Evolutionary conservation across 768 basidiomycete species (phyloP), one percentile per base, ranked within the genome.

Genomic region (Pholiota microspora): DNA sequence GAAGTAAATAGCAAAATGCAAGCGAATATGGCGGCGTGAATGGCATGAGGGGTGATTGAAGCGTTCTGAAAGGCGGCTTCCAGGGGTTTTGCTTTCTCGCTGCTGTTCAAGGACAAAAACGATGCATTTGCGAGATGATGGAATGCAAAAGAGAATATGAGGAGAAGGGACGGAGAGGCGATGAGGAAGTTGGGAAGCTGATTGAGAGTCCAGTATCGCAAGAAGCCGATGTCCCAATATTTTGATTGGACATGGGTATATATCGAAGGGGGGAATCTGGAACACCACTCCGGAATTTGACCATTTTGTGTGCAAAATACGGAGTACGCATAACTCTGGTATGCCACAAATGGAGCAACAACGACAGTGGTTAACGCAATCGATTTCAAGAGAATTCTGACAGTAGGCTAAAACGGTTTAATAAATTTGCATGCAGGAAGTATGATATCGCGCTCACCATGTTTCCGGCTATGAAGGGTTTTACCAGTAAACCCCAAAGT

Each of bases 131-230:
- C 55, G 31, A 79, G 60, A 60, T 76, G 69, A 32, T 65, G 57
- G 3, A 69, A 34, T 6, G 73, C 70, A 54, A 81, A 83, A 4
- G 69, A 53, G 51, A 78, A 69, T 32, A 86, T 70, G 57, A 79
- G 71, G 46, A 71, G 36, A 50, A 96, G 78, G 0, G 88, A 77
- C 0, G 96, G 96, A 0, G 82, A 63, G 13, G 88, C 83, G 53
- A 98, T 76, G 56, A 92, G 59, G 65, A 98, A 90, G 69, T 98
- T 97, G 44, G 97, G 97, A 2, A 93, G 62, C 69, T 99, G 95
- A 27, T 79, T 71, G 21, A 73, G 57, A 0, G 86, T 86, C 92
- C 92, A 99, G 69, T 98, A 98, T 2, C 77, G 81, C 57, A 99
- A 69, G 59, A 95, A 82, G 13, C 95, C 94, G 40, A 80, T 73